Conservation (phyloP, 225 moss, liverwort and hornwort species). For the Ulota crispa region DNA sequence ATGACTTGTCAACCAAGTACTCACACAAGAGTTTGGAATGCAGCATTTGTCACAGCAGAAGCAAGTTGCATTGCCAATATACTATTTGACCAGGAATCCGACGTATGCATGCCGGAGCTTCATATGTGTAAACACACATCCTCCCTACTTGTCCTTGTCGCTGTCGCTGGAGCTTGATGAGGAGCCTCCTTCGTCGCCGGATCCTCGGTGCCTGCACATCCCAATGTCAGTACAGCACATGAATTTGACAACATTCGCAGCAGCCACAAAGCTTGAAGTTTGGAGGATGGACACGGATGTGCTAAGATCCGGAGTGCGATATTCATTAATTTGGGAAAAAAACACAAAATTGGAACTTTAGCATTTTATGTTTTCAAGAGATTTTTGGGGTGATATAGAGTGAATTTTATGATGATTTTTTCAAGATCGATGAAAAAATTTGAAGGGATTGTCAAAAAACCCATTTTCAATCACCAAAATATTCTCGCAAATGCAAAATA, state of each 20-base stretch:
- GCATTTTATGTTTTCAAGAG: no score
- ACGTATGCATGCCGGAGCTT: neutral
- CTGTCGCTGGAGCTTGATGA: constrained; percentile 18
- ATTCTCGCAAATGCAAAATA: no score
- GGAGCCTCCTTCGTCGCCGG: constrained; percentile 17
- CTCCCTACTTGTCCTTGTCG: constrained; percentile 20
- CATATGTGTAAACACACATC: no score
- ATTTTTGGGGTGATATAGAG: no score
- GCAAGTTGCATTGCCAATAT: neutral
- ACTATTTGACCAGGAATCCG: neutral
- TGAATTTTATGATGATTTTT: no score
- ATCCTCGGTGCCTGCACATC: constrained; percentile 23
- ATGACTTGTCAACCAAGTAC: neutral
- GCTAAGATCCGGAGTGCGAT: no score
- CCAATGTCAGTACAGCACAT: neutral
- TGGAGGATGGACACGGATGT: neutral
- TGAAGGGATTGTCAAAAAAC: no score
- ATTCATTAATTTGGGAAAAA: no score
- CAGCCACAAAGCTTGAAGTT: neutral
- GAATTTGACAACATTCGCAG: neutral
- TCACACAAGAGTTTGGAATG: neutral
- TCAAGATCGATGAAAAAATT: no score
- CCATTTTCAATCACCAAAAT: no score
- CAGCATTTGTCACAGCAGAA: neutral
- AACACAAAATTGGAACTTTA: no score